Evolutionary conservation across 495 filamentous ascomycete species (phyloP).

Genomic region (Tuber borchii): DNA sequence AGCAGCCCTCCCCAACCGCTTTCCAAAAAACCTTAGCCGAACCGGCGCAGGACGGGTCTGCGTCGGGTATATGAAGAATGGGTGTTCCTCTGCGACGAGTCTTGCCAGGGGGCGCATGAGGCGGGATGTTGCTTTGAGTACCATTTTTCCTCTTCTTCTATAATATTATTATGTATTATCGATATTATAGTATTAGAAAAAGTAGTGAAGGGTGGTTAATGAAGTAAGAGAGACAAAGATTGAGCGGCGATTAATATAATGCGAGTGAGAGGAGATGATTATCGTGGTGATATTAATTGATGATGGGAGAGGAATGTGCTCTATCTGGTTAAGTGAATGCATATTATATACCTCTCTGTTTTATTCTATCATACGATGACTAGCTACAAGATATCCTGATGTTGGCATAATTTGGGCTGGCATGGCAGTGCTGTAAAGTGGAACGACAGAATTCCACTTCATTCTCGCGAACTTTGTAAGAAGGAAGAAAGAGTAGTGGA

Average conservation of each 20-base stretch:
- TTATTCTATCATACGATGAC: too few relatives aligned
- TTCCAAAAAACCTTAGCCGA: slow-evolving; percentile 18
- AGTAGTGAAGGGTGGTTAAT: neutral
- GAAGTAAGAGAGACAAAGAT: neutral
- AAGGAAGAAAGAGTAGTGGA: too few relatives aligned
- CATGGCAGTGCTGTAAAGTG: too few relatives aligned
- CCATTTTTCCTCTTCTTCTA: neutral
- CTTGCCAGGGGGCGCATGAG: slow-evolving; percentile 20
- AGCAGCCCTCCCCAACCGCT: slow-evolving; percentile 23
- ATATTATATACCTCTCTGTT: neutral
- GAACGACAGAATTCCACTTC: too few relatives aligned
- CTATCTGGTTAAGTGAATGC: neutral
- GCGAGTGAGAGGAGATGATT: slow-evolving; percentile 26
- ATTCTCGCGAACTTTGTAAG: too few relatives aligned
- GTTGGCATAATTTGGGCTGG: too few relatives aligned
- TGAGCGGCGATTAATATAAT: neutral
- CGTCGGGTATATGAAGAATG: slow-evolving; percentile 30
- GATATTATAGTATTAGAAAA: too few relatives aligned
- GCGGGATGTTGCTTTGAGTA: slow-evolving; percentile 20
- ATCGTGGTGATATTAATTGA: neutral
- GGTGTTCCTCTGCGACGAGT: slow-evolving; percentile 26
- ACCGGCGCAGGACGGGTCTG: slow-evolving; percentile 14
- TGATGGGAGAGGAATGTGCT: neutral
- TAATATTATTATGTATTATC: too few relatives aligned
- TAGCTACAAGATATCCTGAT: too few relatives aligned